phyloP scores from a whole-genome alignment of 257 asterid species.

The Solanum paucissectum region DNA sequence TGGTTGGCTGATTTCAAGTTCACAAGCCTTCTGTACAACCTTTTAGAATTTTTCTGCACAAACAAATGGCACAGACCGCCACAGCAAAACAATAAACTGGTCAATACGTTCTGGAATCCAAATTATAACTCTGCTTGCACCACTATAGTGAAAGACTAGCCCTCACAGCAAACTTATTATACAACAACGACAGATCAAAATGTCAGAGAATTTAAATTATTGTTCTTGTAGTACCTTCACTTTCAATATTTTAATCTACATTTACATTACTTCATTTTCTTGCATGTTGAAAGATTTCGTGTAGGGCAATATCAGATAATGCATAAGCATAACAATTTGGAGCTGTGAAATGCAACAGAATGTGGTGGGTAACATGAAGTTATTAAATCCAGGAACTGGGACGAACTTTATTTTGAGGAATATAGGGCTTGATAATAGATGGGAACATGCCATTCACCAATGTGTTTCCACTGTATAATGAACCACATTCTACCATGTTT shows the following conservation, averaged over 20 bases:
- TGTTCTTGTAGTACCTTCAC: background rate
- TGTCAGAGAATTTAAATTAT: background rate
- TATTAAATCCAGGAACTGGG: background rate
- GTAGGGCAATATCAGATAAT: background rate
- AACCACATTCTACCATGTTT: background rate
- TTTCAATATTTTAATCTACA: background rate
- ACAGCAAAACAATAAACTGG: background rate
- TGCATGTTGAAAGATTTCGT: background rate
- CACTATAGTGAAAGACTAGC: background rate
- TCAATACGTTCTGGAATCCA: background rate
- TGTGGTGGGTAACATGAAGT: background rate
- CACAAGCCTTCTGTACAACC: conserved; percentile 42
- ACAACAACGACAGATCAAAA: background rate
- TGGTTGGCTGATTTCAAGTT: conserved; percentile 32
- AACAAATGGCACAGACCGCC: background rate
- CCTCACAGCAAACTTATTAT: background rate
- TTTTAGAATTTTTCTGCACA: conserved; percentile 51
- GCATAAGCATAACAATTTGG: background rate
- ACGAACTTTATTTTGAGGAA: background rate
- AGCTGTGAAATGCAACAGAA: background rate
- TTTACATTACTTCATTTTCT: background rate
- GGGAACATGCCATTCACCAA: background rate
- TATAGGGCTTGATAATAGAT: background rate
- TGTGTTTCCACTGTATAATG: background rate
- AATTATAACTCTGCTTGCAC: background rate